A percentile compares a stretch with the other conserved stretches of the same genome.
phyloP scores from a whole-genome alignment of 352 stramenopile genomes.

The Phytopythium aichiense region DNA sequence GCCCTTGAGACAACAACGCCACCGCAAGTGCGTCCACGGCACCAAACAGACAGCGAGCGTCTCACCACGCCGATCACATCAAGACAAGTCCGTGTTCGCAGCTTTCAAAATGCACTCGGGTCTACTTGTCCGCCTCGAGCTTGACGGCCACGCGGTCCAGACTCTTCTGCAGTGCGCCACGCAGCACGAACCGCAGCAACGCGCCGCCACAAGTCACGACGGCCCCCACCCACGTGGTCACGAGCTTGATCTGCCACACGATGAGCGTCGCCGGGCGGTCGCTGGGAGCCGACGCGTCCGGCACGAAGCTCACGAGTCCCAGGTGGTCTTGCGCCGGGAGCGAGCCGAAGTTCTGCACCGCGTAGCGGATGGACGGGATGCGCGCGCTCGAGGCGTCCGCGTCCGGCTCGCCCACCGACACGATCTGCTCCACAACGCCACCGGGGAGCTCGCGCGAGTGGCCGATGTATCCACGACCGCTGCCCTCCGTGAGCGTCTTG shows the following conservation, averaged over 20 bases:
- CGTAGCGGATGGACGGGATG: slow-evolving; percentile 48
- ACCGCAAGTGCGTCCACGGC: too few species aligned
- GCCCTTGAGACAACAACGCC: too few species aligned
- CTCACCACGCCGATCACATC: too few species aligned
- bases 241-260: slow-evolving; percentile 58
- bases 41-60: too few species aligned
- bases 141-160: slow-evolving; percentile 6
- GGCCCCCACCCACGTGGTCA: slow-evolving; percentile 38
- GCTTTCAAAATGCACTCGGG: too few species aligned
- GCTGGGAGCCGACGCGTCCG: slow-evolving; percentile 19
- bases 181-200: slow-evolving; percentile 31
- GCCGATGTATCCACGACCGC: slow-evolving; percentile 36
- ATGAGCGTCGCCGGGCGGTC: slow-evolving; percentile 44
- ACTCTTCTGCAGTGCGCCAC: slow-evolving; percentile 24
- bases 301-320: slow-evolving; percentile 49
- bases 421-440: slow-evolving; percentile 51
- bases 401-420: slow-evolving; percentile 38
- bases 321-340: slow-evolving; percentile 50
- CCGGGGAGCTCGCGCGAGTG: slow-evolving; percentile 36
- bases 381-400: slow-evolving; percentile 17
- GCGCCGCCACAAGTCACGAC: slow-evolving; percentile 51
- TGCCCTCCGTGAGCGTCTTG: slow-evolving; percentile 26
- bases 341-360: slow-evolving; percentile 35
- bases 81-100: too few species aligned
- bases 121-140: too few species aligned